These are phyloP conservation scores for Pseudocercospora musae DNA, from an alignment of 2,329 filamentous ascomycete species.

Conservation along the genomic window DNA sequence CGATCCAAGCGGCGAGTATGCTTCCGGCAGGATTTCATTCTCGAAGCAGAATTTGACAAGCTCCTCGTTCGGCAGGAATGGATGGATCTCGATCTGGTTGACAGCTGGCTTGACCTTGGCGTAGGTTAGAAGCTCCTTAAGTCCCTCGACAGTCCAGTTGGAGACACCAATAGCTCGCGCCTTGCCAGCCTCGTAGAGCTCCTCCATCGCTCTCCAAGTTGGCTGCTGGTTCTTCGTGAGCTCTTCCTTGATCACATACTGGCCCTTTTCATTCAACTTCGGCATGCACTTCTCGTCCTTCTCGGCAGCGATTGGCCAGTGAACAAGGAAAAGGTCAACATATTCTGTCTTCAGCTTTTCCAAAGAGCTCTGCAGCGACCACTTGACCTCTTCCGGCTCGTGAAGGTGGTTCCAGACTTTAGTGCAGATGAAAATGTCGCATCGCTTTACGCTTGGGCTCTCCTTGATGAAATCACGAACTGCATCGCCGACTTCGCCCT, in stretches of 20 bases:
- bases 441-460: conserved; percentile 45
- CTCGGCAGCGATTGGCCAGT: conserved; percentile 51
- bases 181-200: conserved; percentile 53
- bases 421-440: conserved; percentile 51
- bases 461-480: conserved; percentile 55
- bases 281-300: conserved; percentile 48
- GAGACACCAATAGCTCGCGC: conserved; percentile 53
- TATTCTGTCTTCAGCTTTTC: conserved; percentile 36
- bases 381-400: conserved; percentile 38
- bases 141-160: conserved; percentile 47
- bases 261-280: conserved; percentile 51
- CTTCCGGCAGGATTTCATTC: conserved; percentile 55
- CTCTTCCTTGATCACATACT: conserved; percentile 62
- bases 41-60: conserved; percentile 57
- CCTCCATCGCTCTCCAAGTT: conserved; percentile 62
- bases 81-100: conserved; percentile 52
- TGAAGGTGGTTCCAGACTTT: conserved; percentile 55
- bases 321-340: conserved; percentile 37
- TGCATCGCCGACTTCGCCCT: conserved; percentile 52
- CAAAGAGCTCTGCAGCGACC: conserved; percentile 35
- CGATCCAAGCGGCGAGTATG: conserved; percentile 60
- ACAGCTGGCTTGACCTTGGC: conserved; percentile 42
- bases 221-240: conserved; percentile 64
- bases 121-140: conserved; percentile 45
- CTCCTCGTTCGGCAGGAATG: conserved; percentile 60